Conservation (phyloP, 1,284 basidiomycete genomes). For the Ceratobasidium sp. region DNA sequence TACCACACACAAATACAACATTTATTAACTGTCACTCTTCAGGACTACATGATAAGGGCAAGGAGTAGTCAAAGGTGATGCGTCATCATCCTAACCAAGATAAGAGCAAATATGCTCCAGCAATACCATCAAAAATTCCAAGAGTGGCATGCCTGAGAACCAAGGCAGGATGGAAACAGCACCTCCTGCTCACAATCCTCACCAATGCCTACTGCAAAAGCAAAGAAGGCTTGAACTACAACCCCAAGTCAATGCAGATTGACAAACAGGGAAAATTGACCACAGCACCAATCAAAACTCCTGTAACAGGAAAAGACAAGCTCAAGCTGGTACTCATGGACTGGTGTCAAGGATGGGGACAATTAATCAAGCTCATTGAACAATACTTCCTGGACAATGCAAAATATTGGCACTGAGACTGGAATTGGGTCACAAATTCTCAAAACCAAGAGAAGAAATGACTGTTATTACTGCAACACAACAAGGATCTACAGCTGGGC, state of each 20-base stretch:
- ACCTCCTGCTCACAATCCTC: not conserved
- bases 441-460: not conserved
- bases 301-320: not conserved
- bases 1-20: too few species aligned
- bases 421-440: not conserved
- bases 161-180: not conserved
- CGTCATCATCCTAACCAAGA: not conserved
- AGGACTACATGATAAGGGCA: too few species aligned
- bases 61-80: too few species aligned
- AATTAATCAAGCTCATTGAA: not conserved
- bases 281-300: not conserved
- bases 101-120: not conserved
- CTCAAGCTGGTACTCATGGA: not conserved
- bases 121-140: not conserved
- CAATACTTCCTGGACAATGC: not conserved
- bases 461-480: not conserved
- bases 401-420: not conserved
- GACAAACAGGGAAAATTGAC: not conserved
- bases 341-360: not conserved
- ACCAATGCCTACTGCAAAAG: not conserved
- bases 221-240: not conserved
- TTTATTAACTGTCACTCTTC: too few species aligned
- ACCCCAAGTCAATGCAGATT: not conserved
- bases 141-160: not conserved
- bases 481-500: not conserved